phyloP scores from a whole-genome alignment of 2,329 filamentous ascomycete species.

The Aspergillus phoenicis region DNA sequence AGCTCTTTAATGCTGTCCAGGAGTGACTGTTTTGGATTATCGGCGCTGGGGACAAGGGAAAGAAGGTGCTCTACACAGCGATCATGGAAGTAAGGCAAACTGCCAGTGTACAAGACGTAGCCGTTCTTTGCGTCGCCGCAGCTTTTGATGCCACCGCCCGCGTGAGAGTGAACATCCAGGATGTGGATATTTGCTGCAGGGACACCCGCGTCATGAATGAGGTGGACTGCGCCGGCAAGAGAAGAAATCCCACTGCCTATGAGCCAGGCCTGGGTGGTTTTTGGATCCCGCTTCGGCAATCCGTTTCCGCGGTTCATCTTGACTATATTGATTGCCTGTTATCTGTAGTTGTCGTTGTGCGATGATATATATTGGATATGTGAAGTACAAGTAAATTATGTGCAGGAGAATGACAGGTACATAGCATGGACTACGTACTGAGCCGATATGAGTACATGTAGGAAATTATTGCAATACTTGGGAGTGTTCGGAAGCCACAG shows the following conservation, averaged over 20 bases:
- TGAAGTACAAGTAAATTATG: no score
- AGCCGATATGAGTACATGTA: no score
- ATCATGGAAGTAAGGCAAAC: constrained; percentile 39
- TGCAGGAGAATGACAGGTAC: no score
- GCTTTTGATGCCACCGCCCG: constrained; percentile 38
- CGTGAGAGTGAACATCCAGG: constrained; percentile 33
- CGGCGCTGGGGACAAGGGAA: constrained; percentile 29
- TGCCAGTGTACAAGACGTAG: constrained; percentile 38
- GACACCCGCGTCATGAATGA: constrained; percentile 40
- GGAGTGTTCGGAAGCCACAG: neutral
- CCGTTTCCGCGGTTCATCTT: neutral
- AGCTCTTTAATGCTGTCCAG: constrained; percentile 10
- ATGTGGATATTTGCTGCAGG: constrained; percentile 38
- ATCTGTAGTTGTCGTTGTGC: no score
- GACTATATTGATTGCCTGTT: no score
- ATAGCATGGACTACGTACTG: no score
- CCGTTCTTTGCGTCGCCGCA: constrained; percentile 33
- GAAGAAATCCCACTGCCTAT: constrained; percentile 43
- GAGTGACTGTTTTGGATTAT: constrained; percentile 1
- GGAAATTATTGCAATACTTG: no score
- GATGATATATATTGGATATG: neutral
- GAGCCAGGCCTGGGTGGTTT: constrained; percentile 34
- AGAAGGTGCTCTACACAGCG: constrained; percentile 39
- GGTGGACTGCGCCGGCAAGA: constrained; percentile 39
- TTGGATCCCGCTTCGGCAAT: constrained; percentile 13